A percentile compares a stretch with the other conserved stretches of the same genome.
Conservation (phyloP, 306 rosid genomes). For the Luffa acutangula region DNA sequence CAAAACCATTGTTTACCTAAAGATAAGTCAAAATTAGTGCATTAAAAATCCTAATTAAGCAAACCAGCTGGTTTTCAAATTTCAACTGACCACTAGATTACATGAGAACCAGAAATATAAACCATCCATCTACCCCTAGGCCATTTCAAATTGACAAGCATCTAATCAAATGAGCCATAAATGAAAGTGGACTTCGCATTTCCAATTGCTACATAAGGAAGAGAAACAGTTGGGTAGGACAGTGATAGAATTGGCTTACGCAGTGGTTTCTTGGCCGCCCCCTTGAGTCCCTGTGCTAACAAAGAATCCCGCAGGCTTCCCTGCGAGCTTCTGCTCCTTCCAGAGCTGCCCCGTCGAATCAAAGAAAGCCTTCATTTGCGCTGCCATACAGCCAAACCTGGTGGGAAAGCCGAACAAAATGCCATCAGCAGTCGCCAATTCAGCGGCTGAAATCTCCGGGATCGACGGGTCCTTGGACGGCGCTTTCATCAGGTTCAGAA, state of each 20-base stretch:
- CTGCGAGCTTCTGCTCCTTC: conserved; percentile 85
- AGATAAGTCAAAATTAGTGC: not conserved
- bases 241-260: conserved; percentile 34
- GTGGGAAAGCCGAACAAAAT: conserved; percentile 84
- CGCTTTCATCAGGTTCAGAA: conserved; percentile 58
- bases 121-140: not conserved
- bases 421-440: conserved; percentile 61
- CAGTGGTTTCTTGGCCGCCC: conserved; percentile 98
- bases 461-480: conserved; percentile 48
- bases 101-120: not conserved
- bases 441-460: conserved; percentile 56
- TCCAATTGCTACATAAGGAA: not conserved
- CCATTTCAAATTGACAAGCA: not conserved
- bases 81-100: not conserved
- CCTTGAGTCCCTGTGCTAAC: conserved; percentile 96
- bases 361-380: conserved; percentile 93
- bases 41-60: not conserved
- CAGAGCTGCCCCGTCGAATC: conserved; percentile 79
- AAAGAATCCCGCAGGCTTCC: conserved; percentile 88
- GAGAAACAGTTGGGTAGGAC: not conserved
- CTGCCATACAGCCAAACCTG: conserved; percentile 88
- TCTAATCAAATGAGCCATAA: not conserved
- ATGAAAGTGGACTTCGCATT: not conserved
- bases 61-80: not conserved
- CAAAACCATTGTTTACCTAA: not conserved